Conservation (phyloP, 768 basidiomycete genomes). For the Trametes meyenii region DNA sequence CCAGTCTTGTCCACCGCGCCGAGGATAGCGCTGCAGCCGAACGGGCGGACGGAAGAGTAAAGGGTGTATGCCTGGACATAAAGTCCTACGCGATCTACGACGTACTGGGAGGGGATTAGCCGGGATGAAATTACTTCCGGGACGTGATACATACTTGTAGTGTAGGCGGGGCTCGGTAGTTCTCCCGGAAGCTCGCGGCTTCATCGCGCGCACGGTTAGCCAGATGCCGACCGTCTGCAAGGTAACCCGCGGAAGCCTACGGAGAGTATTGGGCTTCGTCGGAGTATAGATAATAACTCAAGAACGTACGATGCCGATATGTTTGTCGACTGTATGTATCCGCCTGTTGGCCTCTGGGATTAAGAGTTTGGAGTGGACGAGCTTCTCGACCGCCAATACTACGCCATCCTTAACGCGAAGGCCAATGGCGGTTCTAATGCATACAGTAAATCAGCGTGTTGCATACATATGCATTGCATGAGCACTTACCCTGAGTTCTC, state of each 20-base stretch:
- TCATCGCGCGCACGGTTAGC: constrained; percentile 86
- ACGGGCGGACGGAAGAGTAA: constrained; percentile 97
- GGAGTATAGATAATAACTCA: background rate
- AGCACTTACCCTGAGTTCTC: constrained; percentile 92
- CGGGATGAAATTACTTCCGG: background rate
- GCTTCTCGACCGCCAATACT: constrained; percentile 96
- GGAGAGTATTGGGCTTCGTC: background rate
- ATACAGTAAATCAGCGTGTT: background rate
- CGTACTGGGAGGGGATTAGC: constrained; percentile 14
- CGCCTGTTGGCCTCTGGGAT: constrained; percentile 91
- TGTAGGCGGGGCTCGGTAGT: constrained; percentile 72
- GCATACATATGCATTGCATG: constrained; percentile 37
- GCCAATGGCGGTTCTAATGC: constrained; percentile 90
- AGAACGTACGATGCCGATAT: constrained; percentile 81
- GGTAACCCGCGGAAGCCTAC: constrained; percentile 89
- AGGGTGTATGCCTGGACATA: constrained; percentile 96
- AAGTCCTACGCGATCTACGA: constrained; percentile 80
- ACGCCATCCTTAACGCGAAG: constrained; percentile 93
- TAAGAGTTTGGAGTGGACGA: constrained; percentile 93
- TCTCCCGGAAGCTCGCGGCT: constrained; percentile 70
- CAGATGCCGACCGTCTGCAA: constrained; percentile 91
- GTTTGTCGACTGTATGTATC: constrained; percentile 91
- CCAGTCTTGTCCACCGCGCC: constrained; percentile 88
- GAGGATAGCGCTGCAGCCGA: constrained; percentile 92
- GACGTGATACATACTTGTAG: constrained; percentile 62